phyloP scores from a whole-genome alignment of 202 grass and related monocot genomes.

The Setaria italica region DNA sequence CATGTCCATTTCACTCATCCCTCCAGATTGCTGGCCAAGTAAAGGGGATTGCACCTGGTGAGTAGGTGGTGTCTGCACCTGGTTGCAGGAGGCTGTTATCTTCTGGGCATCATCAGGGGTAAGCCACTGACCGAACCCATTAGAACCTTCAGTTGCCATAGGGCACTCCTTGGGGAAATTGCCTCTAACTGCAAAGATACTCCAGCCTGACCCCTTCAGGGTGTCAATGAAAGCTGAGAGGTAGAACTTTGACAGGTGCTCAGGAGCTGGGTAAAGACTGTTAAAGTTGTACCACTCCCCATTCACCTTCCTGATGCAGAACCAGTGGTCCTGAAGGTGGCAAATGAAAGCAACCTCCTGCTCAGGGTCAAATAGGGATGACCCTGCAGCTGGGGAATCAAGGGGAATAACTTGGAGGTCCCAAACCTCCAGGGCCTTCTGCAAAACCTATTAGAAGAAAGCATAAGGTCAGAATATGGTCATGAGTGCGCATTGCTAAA shows the following conservation, averaged over 20 bases:
- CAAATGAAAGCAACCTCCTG: conserved; percentile 95
- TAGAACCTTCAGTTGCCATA: conserved; percentile 67
- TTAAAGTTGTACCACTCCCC: conserved; percentile 98
- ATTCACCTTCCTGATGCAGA: conserved; percentile 95
- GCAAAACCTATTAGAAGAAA: conserved; percentile 70
- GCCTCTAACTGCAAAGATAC: conserved; percentile 86
- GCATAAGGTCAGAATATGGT: conserved; percentile 19
- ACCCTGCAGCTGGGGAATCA: conserved; percentile 69
- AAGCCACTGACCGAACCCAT: conserved; percentile 92
- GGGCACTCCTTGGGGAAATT: conserved; percentile 93
- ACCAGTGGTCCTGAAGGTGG: conserved; percentile 94
- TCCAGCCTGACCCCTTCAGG: conserved; percentile 94
- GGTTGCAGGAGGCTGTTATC: conserved; percentile 81
- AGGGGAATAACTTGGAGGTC: conserved; percentile 90
- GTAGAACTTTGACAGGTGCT: conserved; percentile 96
- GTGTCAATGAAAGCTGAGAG: conserved; percentile 88
- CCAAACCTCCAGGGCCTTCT: conserved; percentile 96
- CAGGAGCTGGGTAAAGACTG: conserved; percentile 91
- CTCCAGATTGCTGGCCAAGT: conserved; percentile 29
- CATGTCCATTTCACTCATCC: conserved; percentile 69
- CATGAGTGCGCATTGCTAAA: conserved; percentile 7
- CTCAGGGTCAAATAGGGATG: conserved; percentile 81
- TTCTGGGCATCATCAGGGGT: conserved; percentile 78
- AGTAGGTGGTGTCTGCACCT: conserved; percentile 49
- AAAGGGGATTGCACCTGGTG: conserved; percentile 31